Evolutionary conservation across 2,329 filamentous ascomycete species (phyloP).

Genomic region (Parastagonospora avenae): DNA sequence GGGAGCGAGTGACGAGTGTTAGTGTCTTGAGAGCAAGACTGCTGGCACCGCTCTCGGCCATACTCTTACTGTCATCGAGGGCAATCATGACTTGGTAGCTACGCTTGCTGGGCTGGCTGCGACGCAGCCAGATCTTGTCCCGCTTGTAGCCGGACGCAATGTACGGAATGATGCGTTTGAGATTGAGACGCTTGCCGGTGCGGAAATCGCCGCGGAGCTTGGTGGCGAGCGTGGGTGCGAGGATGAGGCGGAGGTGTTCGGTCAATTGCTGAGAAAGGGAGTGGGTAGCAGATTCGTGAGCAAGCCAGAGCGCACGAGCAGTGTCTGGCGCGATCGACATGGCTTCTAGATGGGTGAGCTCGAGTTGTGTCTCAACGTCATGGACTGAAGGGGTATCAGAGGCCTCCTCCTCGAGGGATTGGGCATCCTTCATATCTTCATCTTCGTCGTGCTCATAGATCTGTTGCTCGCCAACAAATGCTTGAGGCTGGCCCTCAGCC

Average conservation of each 20-base stretch:
- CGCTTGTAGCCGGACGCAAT: slow-evolving; percentile 98
- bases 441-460: slow-evolving; percentile 38
- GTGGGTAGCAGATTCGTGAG: slow-evolving; percentile 83
- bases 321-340: slow-evolving; percentile 54
- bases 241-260: slow-evolving; percentile 92
- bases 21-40: slow-evolving; percentile 90
- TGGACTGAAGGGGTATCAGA: slow-evolving; percentile 45
- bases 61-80: slow-evolving; percentile 92
- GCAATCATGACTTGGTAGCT: slow-evolving; percentile 97
- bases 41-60: slow-evolving; percentile 81
- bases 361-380: slow-evolving; percentile 64
- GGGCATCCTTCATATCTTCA: slow-evolving; percentile 45
- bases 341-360: slow-evolving; percentile 69
- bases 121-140: slow-evolving; percentile 99
- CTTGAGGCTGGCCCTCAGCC: slow-evolving; percentile 46
- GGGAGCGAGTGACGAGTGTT: slow-evolving; percentile 83
- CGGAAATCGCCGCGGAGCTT: slow-evolving; percentile 97
- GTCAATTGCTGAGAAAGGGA: slow-evolving; percentile 86
- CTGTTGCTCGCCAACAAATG: slow-evolving; percentile 54
- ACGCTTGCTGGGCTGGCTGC: slow-evolving; percentile 87
- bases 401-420: slow-evolving; percentile 43
- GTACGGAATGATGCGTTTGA: slow-evolving; percentile 99
- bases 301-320: slow-evolving; percentile 79
- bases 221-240: slow-evolving; percentile 91
- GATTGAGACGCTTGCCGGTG: slow-evolving; percentile 96